These are phyloP conservation scores for Daldinia bambusicola DNA, from an alignment of 495 filamentous ascomycete species.

Conservation along the genomic window DNA sequence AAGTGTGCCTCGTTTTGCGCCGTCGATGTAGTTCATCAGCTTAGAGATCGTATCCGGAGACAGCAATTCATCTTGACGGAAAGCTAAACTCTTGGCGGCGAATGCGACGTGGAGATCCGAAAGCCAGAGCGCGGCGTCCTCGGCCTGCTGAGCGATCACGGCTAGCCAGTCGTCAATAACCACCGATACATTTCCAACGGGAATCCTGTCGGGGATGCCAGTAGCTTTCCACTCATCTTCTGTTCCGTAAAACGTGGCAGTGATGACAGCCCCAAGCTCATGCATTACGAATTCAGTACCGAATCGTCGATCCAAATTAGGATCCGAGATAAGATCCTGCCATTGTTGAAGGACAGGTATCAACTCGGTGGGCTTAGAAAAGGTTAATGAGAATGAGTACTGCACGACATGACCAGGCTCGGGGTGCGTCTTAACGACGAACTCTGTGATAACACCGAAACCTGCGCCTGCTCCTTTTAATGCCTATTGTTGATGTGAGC, in stretches of 20 bases:
- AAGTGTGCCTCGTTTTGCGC: slow-evolving; percentile 56
- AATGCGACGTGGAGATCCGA: slow-evolving; percentile 61
- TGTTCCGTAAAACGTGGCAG: slow-evolving; percentile 64
- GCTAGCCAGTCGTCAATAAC: slow-evolving; percentile 68
- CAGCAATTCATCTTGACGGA: slow-evolving; percentile 59
- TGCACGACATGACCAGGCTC: slow-evolving; percentile 65
- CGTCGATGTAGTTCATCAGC: slow-evolving; percentile 64
- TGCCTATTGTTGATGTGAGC: slow-evolving; percentile 52
- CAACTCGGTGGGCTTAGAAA: slow-evolving; percentile 57
- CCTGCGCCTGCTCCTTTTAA: slow-evolving; percentile 69
- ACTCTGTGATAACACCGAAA: slow-evolving; percentile 72
- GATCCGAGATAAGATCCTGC: slow-evolving; percentile 60
- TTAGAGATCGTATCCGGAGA: slow-evolving; percentile 51
- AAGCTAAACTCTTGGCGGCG: slow-evolving; percentile 64
- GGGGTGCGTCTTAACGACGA: slow-evolving; percentile 67
- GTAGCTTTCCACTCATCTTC: slow-evolving; percentile 60
- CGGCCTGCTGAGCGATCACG: slow-evolving; percentile 59
- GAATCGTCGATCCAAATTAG: slow-evolving; percentile 64
- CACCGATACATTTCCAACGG: slow-evolving; percentile 49
- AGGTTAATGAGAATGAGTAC: slow-evolving; percentile 59
- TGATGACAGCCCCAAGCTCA: slow-evolving; percentile 61
- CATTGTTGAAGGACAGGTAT: slow-evolving; percentile 53
- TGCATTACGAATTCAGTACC: slow-evolving; percentile 62
- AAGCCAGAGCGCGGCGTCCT: slow-evolving; percentile 58
- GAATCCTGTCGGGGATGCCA: slow-evolving; percentile 58